phyloP scores from a whole-genome alignment of 306 rosid genomes.

The Citrullus mucosospermus region DNA sequence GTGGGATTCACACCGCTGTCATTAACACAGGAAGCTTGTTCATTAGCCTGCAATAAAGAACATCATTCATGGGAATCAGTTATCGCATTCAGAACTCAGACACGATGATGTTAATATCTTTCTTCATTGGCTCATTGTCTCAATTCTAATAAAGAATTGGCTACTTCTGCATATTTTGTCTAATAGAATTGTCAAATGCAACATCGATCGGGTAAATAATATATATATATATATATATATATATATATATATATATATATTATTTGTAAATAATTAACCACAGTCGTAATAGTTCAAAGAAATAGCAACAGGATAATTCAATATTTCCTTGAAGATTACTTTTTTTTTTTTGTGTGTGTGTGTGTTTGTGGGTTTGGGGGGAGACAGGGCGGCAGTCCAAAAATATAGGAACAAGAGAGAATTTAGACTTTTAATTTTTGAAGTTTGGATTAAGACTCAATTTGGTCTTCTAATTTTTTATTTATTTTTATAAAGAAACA shows the following conservation, averaged over 20 bases:
- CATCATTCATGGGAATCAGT: slow-evolving; percentile 29
- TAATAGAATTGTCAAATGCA: background rate
- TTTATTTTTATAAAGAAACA: background rate
- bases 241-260: too few relatives aligned
- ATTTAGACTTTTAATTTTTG: too few relatives aligned
- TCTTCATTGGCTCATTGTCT: background rate
- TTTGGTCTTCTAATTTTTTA: background rate
- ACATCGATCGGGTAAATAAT: background rate
- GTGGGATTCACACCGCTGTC: slow-evolving; percentile 29
- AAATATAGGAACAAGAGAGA: background rate
- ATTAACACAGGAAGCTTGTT: slow-evolving; percentile 22
- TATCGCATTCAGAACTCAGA: background rate
- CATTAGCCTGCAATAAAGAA: slow-evolving; percentile 22
- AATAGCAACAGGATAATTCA: background rate
- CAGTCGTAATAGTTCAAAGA: too few relatives aligned
- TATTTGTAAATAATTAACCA: background rate
- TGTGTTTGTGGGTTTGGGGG: too few relatives aligned
- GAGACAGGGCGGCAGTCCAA: too few relatives aligned
- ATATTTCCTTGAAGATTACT: background rate
- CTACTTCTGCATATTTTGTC: background rate
- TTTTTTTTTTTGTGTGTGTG: too few relatives aligned
- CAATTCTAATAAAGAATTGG: background rate
- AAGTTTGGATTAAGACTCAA: background rate
- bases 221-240: background rate
- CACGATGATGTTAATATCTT: background rate